Evolutionary conservation across 345 rosid species (phyloP).

Genomic region (Citrus reticulata): DNA sequence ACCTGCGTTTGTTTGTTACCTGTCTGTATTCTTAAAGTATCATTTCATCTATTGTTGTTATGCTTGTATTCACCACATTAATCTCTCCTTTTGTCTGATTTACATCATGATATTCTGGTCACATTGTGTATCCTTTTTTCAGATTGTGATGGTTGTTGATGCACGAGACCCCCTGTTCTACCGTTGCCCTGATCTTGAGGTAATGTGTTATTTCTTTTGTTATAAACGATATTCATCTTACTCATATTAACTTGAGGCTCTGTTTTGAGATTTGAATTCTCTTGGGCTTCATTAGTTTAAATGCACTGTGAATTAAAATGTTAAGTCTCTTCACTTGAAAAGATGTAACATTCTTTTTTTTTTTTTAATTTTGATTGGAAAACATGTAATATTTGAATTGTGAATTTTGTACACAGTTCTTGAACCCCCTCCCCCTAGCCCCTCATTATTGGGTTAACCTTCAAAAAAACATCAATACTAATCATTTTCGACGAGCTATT

Average conservation of each 20-base stretch:
- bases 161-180: slow-evolving; percentile 89
- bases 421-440: no score
- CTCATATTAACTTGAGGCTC: not conserved
- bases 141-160: slow-evolving; percentile 99
- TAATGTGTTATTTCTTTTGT: slow-evolving; percentile 21
- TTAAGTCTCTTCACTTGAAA: not conserved
- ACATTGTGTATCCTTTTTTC: slow-evolving; percentile 22
- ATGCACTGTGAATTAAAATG: not conserved
- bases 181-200: slow-evolving; percentile 96
- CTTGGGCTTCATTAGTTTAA: not conserved
- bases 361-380: no score
- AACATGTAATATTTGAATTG: not conserved
- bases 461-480: not conserved
- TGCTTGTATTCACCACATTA: not conserved
- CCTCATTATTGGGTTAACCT: not conserved
- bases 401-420: not conserved
- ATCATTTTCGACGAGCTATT: not conserved
- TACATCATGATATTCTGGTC: not conserved
- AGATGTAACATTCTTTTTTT: not conserved
- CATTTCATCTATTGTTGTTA: not conserved
- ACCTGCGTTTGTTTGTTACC: not conserved
- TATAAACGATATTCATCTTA: not conserved
- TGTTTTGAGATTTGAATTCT: not conserved
- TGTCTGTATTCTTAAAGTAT: not conserved
- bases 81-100: not conserved